Evolutionary conservation across 2,329 filamentous ascomycete genomes (phyloP), one percentile per base, ranked within the genome.

Genomic region (Clathrospora elynae): DNA sequence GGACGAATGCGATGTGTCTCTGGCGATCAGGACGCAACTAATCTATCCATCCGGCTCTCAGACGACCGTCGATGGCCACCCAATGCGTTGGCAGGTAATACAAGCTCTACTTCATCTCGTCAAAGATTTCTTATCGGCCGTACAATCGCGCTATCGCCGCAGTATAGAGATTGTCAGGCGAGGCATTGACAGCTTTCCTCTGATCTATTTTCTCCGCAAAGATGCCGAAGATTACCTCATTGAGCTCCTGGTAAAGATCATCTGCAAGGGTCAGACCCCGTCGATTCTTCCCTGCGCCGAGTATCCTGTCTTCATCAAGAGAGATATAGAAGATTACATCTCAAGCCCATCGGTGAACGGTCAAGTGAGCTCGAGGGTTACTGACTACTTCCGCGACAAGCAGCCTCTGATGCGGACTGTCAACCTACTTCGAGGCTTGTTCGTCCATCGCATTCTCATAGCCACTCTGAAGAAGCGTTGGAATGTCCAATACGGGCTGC

Each of bases 381-480:
- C 52, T 2, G 33, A 23, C 0, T 25, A 72, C 6, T 71, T 76
- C 28, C 45, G 49, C 3, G 69, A 71, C 16, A 65, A 63, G 4
- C 53, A 52, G n/a, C 34, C 70, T 1, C 79, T 79, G 72, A 70
- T 72, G 45, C 60, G 65, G 9, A 41, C 49, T 0, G 49, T 86
- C 0, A 76, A 82, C 6, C 73, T 87, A 0, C 61, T 90, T 0
- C 79, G 86, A 0, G 86, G 86, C 0, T 67, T 89, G 0, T 60
- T 90, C 0, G 74, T 80, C 0, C 75, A 83, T 40, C 71, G 78
- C 0, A 81, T 90, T 2, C 63, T 90, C 0, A 58, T 80, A 1
- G 76, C 84, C 17, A 78, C 75, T 2, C 57, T 87, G 0, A 78
- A 79, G 35, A 87, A 86, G 58, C 70, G 82, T 3, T 88, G 80